Evolutionary conservation across 352 stramenopile species (phyloP), one percentile per base, ranked within the genome.

Genomic region (Pythium periplocum): DNA sequence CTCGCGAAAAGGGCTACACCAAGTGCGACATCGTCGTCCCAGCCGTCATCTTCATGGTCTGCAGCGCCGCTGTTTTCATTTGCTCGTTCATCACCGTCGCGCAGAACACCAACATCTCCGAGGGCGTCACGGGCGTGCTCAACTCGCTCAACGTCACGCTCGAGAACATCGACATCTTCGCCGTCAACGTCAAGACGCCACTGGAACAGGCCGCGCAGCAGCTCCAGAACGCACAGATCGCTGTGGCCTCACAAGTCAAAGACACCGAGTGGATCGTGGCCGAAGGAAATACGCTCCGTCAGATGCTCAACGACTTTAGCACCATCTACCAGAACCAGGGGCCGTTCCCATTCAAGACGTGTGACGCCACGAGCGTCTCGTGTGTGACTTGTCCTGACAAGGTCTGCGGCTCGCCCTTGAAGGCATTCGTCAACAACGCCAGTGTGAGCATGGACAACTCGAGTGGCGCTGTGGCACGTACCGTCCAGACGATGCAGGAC

Each of bases 101-200:
- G 1, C 73, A 90, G 48, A 93, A 93, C 56, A 86, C 78, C 17
- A 91, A 86, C 64, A 84, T 93, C 56, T 89, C 83, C 5, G 67
- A 89, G 39, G 74, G 75, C 11, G 56, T 90, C 17, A 62, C 75
- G 30, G 69, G 69, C 1, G 70, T 93, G 32, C 55, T 93, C 26
- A 67, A 86, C 51, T 88, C 78, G 45, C 52, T 90, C 12, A 86
- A 82, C 39, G 73, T 73, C 12, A 88, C 78, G 26, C 52, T 93
- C n/a, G 71, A 78, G 52, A 90, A 93, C 51, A 69, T 86, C 26
- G 79, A 88, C 34, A 86, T 89, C 38, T 90, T 89, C 41, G 71
- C 83, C 17, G 47, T 38, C 34, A 91, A 93, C 57, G 50, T 90
- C 26, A 52, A 81, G 34, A 63, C 61, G 6, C 80, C 83, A 1